Conservation (phyloP, 495 filamentous ascomycete genomes). For the Sordaria brevicollis region DNA sequence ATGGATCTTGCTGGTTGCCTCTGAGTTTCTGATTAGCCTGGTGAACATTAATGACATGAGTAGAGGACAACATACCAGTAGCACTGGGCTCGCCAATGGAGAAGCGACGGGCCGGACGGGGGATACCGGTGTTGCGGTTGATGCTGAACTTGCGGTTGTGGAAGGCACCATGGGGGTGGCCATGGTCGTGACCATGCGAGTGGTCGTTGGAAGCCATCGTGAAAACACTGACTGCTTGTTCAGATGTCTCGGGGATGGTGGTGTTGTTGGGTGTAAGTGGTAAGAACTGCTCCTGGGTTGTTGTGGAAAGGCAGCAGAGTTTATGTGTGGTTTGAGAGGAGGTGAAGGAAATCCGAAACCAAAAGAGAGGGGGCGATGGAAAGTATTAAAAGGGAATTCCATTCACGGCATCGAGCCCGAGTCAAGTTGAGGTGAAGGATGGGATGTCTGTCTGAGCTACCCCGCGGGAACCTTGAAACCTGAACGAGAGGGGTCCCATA, state of each 20-base stretch:
- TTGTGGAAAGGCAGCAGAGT: neutral
- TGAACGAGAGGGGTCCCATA: neutral
- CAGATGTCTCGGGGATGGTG: neutral
- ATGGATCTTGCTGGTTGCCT: slow-evolving; percentile 71
- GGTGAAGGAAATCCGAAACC: neutral
- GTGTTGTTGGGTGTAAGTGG: neutral
- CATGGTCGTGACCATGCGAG: neutral
- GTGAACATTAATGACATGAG: neutral
- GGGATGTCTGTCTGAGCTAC: neutral
- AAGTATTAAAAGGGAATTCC: neutral
- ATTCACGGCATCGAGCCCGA: too few species aligned
- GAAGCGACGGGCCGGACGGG: slow-evolving; percentile 37
- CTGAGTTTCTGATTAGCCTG: slow-evolving; percentile 29
- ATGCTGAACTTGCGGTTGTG: slow-evolving; percentile 45
- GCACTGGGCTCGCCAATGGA: slow-evolving; percentile 39
- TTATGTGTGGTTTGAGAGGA: neutral
- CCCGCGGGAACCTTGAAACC: neutral
- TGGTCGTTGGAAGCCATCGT: neutral
- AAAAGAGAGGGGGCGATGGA: neutral
- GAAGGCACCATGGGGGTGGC: slow-evolving; percentile 31
- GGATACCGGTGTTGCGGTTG: slow-evolving; percentile 45
- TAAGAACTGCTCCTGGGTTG: neutral
- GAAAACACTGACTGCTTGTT: neutral
- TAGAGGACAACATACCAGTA: slow-evolving; percentile 27
- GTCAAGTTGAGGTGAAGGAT: too few species aligned